Evolutionary conservation across 495 filamentous ascomycete species (phyloP), one percentile per base, ranked within the genome.

Genomic region (Neurospora sublineolata): DNA sequence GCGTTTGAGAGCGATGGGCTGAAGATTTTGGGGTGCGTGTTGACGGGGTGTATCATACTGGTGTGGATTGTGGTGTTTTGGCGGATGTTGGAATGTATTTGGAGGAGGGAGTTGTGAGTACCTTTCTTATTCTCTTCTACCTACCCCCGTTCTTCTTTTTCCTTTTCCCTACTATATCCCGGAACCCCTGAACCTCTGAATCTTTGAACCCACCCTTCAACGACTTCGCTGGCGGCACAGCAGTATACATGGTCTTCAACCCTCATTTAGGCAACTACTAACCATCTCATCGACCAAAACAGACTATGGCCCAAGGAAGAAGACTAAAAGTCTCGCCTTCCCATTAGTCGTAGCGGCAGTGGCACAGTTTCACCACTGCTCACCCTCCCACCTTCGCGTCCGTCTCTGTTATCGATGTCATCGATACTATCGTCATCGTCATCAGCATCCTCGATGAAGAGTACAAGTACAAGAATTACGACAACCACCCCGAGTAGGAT

Each of bases 41-140:
- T 93, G 79, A 85, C 88, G 0, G 79, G 82, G 20, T 82, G 87
- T 3, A 77, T 94, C 4, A 78, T 94, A 11, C 27, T 89, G n/a
- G 87, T 89, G 69, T 95, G 92, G 87, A 75, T 88, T 14, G 83
- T 91, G 71, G 90, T 97, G 30, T 88, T 90, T 70, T 81, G 75
- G 14, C 87, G 86, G 81, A 94, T 94, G 92, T 71, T 93, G 69
- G 80, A 87, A 1, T 91, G 91, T 23, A 84, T 97, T 41, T 77
- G 85, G 69, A 75, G 82, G 58, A 87, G 84, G 73, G 85, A 93
- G 73, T 40, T 80, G 78, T 78, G 27, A 70, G 76, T 74, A 36
- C 33, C 18, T 40, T n/a, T 10, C 69, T 11, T 37, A 6, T 33
- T 9, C 30, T 64, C 33, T 6, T 16, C 0, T 3, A 18, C 16